These are phyloP conservation scores for Trichosporon sp. DNA, from an alignment of 1,284 basidiomycete species.

Conservation along the genomic window DNA sequence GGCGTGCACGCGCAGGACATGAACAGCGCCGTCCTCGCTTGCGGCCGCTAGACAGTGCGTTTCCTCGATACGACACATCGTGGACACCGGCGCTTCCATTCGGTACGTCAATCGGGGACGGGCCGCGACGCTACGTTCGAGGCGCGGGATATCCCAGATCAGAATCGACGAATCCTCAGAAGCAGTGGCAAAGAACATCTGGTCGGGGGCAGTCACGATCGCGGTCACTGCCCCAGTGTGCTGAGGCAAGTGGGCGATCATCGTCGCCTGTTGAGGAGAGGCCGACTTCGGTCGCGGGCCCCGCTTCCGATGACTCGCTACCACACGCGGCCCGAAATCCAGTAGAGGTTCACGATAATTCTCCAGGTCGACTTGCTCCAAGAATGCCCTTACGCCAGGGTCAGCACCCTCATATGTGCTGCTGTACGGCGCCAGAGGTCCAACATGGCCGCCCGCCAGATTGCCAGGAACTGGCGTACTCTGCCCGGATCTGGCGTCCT, in stretches of 20 bases:
- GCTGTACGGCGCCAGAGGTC: conserved; percentile 32
- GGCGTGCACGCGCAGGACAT: conserved; percentile 74
- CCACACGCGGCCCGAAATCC: conserved; percentile 82
- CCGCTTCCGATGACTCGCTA: conserved; percentile 70
- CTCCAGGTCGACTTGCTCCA: conserved; percentile 85
- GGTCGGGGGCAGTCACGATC: conserved; percentile 85
- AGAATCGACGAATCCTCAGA: conserved; percentile 81
- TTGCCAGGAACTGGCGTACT: conserved; percentile 27
- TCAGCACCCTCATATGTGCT: conserved; percentile 69
- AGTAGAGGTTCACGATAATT: conserved; percentile 72
- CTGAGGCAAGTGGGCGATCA: conserved; percentile 79
- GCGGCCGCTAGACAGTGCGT: conserved; percentile 85
- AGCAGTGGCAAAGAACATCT: conserved; percentile 85
- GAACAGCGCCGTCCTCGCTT: conserved; percentile 75
- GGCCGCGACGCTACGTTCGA: conserved; percentile 65
- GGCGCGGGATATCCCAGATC: conserved; percentile 72
- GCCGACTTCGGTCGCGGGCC: conserved; percentile 56
- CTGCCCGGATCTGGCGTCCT: conserved; percentile 43
- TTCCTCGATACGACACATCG: conserved; percentile 73
- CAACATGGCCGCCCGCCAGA: conserved; percentile 17
- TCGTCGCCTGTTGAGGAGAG: conserved; percentile 61
- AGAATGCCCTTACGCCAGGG: conserved; percentile 72
- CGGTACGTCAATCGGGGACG: conserved; percentile 42
- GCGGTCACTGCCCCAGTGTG: conserved; percentile 75
- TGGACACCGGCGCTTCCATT: conserved; percentile 65